Percentiles rank a stretch among this genome's conserved stretches.
Conservation (phyloP, 352 stramenopile species). For the Poterioochromonas sp. region DNA sequence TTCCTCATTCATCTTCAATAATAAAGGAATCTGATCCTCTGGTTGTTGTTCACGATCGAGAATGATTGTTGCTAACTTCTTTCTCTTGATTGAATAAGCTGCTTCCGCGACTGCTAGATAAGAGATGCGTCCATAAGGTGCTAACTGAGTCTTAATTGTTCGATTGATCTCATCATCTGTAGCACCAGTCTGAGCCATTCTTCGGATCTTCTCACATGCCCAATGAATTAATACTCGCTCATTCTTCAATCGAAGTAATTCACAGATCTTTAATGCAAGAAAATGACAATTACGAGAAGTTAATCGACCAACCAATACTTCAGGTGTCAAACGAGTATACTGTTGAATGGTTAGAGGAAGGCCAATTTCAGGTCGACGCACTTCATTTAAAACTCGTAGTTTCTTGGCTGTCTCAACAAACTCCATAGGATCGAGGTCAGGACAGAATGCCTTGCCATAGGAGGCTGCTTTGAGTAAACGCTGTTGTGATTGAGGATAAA, state of each 20-base stretch:
- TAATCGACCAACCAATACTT: slow-evolving; percentile 70
- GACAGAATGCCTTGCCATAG: slow-evolving; percentile 74
- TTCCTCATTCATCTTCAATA: slow-evolving; percentile 78
- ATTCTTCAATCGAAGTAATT: slow-evolving; percentile 60
- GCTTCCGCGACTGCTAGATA: slow-evolving; percentile 35
- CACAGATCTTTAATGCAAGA: slow-evolving; percentile 61
- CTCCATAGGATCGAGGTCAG: slow-evolving; percentile 57
- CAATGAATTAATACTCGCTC: slow-evolving; percentile 75
- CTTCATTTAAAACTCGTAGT: slow-evolving; percentile 73
- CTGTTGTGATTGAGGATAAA: slow-evolving; percentile 66
- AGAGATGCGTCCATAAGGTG: slow-evolving; percentile 4
- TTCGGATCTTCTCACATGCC: slow-evolving; percentile 68
- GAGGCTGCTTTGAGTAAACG: slow-evolving; percentile 64
- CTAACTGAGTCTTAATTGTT: slow-evolving; percentile 13
- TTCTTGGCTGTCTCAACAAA: slow-evolving; percentile 77
- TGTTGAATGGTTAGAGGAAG: slow-evolving; percentile 66
- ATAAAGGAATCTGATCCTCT: slow-evolving; percentile 55
- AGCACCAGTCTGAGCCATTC: background rate
- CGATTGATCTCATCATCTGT: slow-evolving; percentile 23
- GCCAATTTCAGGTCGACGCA: slow-evolving; percentile 62
- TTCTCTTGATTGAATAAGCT: slow-evolving; percentile 50
- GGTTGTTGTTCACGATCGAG: slow-evolving; percentile 63
- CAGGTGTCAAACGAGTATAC: slow-evolving; percentile 65
- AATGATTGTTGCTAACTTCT: slow-evolving; percentile 73
- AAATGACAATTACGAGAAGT: slow-evolving; percentile 70